Base-by-base conservation (phyloP, 352 stramenopile genomes). In the Phytophthora brassicae region DNA sequence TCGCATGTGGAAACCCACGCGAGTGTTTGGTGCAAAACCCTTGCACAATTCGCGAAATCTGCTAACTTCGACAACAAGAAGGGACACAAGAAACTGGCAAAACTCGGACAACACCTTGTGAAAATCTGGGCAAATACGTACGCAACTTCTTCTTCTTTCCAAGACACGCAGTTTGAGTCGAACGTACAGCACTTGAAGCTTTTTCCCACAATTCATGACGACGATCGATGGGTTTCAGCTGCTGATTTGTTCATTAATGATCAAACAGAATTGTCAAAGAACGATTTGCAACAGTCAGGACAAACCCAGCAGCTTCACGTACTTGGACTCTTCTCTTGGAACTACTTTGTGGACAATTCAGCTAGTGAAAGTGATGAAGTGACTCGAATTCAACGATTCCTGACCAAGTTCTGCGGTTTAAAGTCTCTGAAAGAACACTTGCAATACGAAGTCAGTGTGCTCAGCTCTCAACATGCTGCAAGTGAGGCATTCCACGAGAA, bases 231-330 rank as follows among this genome's bases (percentile, higher is more conserved):
- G 33, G n/a, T 28, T 11, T 66, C 54, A 20, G 66, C 66, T 23
- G 43, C 46, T 0, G 68, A 88, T 13, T 35, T 90, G 48, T 90
- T 83, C 44, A 24, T 92, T 11, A 90, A 93, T 46, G 82, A 93
- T 45, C 82, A 91, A 64, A 45, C 36, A 13, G 75, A 84, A 19
- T 56, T 91, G 22, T 51, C 49, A 1, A 63, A 72, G 4, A 39
- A 63, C 45, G 74, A 72, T 6, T 49, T 88, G 3, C 54, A 65
- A 20, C 39, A 62, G 19, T 0, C 42, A 39, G 45, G 36, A 61
- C 42, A 55, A 44, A 17, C 9, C 58, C 58, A 64, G 12, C 29
- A 65, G 41, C 16, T 92, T 0, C 48, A 51, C 16, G 35, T 89
- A n/a, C 60, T 90, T 50, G 64, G 69, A n/a, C 58, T 92, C 4